These are phyloP conservation scores for Scedosporium boydii DNA, from an alignment of 2,329 filamentous ascomycete genomes.

Conservation along the genomic window DNA sequence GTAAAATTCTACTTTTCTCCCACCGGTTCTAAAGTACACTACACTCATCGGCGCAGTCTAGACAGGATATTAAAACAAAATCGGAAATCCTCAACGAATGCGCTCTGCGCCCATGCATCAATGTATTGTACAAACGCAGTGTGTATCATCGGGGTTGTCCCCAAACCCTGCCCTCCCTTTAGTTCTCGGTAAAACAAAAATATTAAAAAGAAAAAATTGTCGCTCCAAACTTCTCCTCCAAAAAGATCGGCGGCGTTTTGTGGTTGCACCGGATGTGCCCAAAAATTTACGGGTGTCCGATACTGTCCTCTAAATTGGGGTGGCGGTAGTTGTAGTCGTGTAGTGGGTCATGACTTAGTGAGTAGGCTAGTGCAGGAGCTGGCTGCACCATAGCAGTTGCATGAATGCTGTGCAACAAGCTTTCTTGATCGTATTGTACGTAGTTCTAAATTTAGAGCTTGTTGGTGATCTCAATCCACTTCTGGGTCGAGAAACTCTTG, in stretches of 20 bases:
- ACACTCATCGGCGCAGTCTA: conserved; percentile 1
- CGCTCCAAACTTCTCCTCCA: background rate
- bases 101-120: conserved; percentile 1
- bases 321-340: background rate
- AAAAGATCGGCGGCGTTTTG: background rate
- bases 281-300: background rate
- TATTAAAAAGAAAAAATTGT: background rate
- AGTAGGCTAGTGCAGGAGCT: background rate
- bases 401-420: background rate
- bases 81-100: background rate
- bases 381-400: background rate
- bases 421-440: background rate
- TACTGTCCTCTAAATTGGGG: background rate
- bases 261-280: background rate
- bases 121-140: conserved; percentile 4
- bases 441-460: conserved; percentile 56
- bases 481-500: conserved; percentile 97
- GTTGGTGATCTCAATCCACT: conserved; percentile 88
- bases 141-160: background rate
- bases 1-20: background rate
- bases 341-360: background rate
- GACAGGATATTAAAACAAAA: background rate
- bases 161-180: background rate
- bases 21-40: background rate
- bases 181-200: background rate